Evolutionary conservation across 352 stramenopile species (phyloP).

Genomic region (Globisporangium megalacanthum): DNA sequence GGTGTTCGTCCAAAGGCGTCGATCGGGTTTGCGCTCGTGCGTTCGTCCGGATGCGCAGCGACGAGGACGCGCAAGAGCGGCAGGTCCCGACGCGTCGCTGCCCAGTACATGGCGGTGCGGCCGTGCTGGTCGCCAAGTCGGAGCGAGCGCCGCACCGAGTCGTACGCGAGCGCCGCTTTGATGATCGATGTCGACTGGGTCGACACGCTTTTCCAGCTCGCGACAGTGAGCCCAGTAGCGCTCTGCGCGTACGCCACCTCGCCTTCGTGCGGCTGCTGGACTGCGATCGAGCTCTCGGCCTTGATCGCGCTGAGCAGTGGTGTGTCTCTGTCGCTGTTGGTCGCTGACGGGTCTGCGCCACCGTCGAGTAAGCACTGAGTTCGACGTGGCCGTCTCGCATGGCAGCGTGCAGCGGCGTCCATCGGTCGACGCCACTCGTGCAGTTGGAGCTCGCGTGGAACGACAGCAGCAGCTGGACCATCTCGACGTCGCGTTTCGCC

Average conservation of each 20-base stretch:
- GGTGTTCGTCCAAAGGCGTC: constrained; percentile 52
- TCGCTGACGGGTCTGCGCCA: constrained; percentile 34
- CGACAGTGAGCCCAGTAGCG: constrained; percentile 6
- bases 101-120: constrained; percentile 49
- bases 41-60: constrained; percentile 22
- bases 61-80: constrained; percentile 46
- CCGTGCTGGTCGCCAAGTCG: constrained; percentile 32
- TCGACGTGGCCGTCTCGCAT: constrained; percentile 29
- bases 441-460: constrained; percentile 1
- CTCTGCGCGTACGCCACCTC: constrained; percentile 41
- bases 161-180: constrained; percentile 34
- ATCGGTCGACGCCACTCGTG: neutral
- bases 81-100: constrained; percentile 50
- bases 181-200: constrained; percentile 16
- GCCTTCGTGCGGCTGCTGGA: constrained; percentile 39
- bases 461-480: constrained; percentile 2
- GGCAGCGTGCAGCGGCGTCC: constrained; percentile 44
- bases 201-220: neutral
- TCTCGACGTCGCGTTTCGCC: neutral
- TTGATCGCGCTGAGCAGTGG: constrained; percentile 42
- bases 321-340: constrained; percentile 26
- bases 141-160: constrained; percentile 37
- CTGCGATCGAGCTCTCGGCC: constrained; percentile 32
- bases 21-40: constrained; percentile 40
- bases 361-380: constrained; percentile 35